A percentile compares a stretch with the other conserved stretches of the same genome.
Evolutionary conservation across 306 rosid genomes (phyloP).

Genomic region (Casuarina glauca): DNA sequence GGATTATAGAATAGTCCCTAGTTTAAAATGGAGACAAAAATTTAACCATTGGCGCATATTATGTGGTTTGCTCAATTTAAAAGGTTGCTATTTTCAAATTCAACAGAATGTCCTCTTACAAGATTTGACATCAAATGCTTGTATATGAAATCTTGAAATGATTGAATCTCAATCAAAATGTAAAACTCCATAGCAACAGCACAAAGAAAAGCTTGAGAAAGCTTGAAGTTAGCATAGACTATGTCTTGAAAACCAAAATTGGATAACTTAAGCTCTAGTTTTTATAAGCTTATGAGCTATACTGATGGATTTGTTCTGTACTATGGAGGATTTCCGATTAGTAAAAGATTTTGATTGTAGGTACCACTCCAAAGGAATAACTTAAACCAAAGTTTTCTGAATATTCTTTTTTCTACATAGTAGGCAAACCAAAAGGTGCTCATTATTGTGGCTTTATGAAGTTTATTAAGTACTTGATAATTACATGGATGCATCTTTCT

Average conservation of each 20-base stretch:
- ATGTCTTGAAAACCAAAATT: not conserved
- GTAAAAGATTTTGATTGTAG: not conserved
- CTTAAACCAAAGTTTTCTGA: not conserved
- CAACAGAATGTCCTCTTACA: not conserved
- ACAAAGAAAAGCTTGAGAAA: not conserved
- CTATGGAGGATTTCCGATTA: not conserved
- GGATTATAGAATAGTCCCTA: too few relatives aligned
- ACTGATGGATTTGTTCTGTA: not conserved
- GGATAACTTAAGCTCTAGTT: not conserved
- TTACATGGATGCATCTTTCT: not conserved
- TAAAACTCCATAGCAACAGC: not conserved
- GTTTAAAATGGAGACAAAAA: too few relatives aligned
- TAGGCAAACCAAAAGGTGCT: not conserved
- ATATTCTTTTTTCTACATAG: not conserved
- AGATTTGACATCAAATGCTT: not conserved
- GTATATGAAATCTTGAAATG: too few relatives aligned
- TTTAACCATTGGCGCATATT: not conserved
- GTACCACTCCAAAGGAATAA: not conserved
- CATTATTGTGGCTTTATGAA: not conserved
- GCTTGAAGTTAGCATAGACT: not conserved
- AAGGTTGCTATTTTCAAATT: not conserved
- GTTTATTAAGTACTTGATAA: not conserved
- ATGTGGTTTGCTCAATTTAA: not conserved
- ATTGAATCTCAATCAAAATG: too few relatives aligned
- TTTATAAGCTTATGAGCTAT: not conserved